Evolutionary conservation across 768 basidiomycete genomes (phyloP).

Genomic region (Podaxis rugospora): DNA sequence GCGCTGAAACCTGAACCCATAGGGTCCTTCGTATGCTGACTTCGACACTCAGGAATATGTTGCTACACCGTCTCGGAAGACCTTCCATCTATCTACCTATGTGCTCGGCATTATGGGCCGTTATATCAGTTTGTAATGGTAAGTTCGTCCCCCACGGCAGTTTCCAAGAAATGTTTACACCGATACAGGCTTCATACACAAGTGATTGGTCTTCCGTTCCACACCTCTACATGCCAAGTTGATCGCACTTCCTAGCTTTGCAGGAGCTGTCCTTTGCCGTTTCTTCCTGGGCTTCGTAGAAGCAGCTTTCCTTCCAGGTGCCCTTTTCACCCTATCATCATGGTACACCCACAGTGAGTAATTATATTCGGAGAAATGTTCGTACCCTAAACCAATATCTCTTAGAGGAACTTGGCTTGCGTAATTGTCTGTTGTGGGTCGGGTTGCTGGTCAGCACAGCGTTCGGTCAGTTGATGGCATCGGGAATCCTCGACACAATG

Average conservation of each 20-base stretch:
- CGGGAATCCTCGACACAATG: slow-evolving; percentile 43
- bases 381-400: not conserved
- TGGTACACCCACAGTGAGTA: slow-evolving; percentile 19
- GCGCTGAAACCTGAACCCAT: not conserved
- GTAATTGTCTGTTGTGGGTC: slow-evolving; percentile 40
- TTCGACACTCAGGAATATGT: slow-evolving; percentile 44
- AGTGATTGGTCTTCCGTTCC: not conserved
- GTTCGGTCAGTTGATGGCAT: slow-evolving; percentile 47
- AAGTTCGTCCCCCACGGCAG: not conserved
- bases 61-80: slow-evolving; percentile 47
- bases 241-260: slow-evolving; percentile 26
- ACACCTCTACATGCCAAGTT: not conserved
- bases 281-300: slow-evolving; percentile 53
- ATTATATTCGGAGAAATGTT: not conserved
- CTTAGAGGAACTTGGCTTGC: slow-evolving; percentile 37
- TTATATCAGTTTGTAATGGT: slow-evolving; percentile 38
- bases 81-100: slow-evolving; percentile 51
- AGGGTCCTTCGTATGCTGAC: slow-evolving; percentile 18
- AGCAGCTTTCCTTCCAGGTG: slow-evolving; percentile 42
- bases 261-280: slow-evolving; percentile 37
- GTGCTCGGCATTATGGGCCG: slow-evolving; percentile 53
- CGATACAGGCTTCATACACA: not conserved
- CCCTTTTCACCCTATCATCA: slow-evolving; percentile 27
- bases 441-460: slow-evolving; percentile 50
- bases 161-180: not conserved